Conservation (phyloP, 176 grass and related monocot genomes). For the Triticum monococcum region DNA sequence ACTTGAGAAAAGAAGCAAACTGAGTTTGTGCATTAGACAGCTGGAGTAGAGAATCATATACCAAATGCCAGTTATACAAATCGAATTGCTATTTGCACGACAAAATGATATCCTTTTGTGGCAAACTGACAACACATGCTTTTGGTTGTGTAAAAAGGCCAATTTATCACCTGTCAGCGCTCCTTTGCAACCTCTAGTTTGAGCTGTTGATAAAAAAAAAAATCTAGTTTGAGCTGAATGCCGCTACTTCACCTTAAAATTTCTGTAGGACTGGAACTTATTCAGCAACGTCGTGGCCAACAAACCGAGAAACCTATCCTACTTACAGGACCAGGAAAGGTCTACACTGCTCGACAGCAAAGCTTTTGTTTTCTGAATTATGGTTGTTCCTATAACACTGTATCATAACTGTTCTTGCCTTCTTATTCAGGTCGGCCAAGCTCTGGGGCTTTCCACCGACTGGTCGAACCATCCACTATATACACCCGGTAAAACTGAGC, state of each 20-base stretch:
- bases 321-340: slow-evolving; percentile 94
- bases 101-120: not conserved
- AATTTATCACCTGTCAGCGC: not conserved
- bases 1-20: not conserved
- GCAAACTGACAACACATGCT: not conserved
- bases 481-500: slow-evolving; percentile 45
- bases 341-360: not conserved
- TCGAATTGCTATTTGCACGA: not conserved
- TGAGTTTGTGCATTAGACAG: not conserved
- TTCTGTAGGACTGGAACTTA: slow-evolving; percentile 56
- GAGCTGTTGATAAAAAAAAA: not conserved
- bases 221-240: not conserved
- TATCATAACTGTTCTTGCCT: not conserved
- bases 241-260: not conserved
- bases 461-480: slow-evolving; percentile 92
- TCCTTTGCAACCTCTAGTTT: slow-evolving; percentile 5
- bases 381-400: not conserved
- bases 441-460: slow-evolving; percentile 82
- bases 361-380: not conserved
- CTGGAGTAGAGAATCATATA: not conserved
- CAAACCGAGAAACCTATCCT: slow-evolving; percentile 81
- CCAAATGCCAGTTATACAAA: not conserved
- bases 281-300: slow-evolving; percentile 71
- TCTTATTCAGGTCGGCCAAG: slow-evolving; percentile 74
- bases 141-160: not conserved